Conservation (phyloP, 1,139 yeast genomes). For the Kurtzmaniella natalensis region DNA sequence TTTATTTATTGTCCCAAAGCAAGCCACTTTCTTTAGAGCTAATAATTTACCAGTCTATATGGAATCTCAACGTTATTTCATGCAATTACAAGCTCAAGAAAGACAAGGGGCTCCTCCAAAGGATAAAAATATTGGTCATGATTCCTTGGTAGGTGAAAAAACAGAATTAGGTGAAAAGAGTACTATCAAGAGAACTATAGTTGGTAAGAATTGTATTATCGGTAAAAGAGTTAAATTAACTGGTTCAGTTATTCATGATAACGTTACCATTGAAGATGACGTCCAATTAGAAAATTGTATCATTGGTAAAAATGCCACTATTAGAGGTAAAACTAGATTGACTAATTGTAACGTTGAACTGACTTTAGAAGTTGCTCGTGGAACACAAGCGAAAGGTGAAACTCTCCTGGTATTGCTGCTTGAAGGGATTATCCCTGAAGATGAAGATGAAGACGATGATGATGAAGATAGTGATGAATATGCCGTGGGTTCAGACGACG, state of each 20-base stretch:
- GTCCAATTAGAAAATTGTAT: conserved; percentile 86
- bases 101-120: conserved; percentile 26
- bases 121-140: conserved; percentile 76
- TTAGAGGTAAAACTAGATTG: conserved; percentile 58
- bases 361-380: conserved; percentile 57
- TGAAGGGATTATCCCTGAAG: conserved; percentile 43
- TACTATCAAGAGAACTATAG: conserved; percentile 74
- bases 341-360: conserved; percentile 85
- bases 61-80: conserved; percentile 83
- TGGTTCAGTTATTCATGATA: conserved; percentile 76
- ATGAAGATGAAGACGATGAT: conserved; percentile 18
- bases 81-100: conserved; percentile 50
- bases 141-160: conserved; percentile 65
- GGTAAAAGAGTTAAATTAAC: conserved; percentile 87
- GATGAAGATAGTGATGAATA: conserved; percentile 24
- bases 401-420: conserved; percentile 63
- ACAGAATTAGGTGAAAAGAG: conserved; percentile 70
- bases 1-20: conserved; percentile 58
- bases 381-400: conserved; percentile 76
- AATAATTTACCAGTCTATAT: conserved; percentile 77
- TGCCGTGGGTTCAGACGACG: conserved; percentile 16
- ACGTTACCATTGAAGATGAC: conserved; percentile 75
- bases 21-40: conserved; percentile 67
- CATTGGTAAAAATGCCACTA: conserved; percentile 62
- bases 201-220: conserved; percentile 71